Conservation (phyloP, 208 protist species). For the Phytomonas sp. region DNA sequence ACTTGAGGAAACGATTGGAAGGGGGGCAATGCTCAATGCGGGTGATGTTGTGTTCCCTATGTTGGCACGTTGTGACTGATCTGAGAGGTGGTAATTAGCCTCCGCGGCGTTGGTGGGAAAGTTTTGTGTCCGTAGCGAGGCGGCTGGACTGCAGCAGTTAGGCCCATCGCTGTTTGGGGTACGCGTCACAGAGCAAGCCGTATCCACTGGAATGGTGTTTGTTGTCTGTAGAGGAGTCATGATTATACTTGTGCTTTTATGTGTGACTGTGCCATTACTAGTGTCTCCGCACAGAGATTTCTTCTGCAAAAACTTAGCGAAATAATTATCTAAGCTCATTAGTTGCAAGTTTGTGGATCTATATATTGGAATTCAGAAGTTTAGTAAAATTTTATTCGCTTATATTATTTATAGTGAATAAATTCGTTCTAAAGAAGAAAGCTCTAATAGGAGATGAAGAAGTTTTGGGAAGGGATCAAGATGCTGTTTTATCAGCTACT, state of each 20-base stretch:
- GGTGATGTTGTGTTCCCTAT: neutral
- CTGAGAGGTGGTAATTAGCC: neutral
- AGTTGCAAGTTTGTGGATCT: neutral
- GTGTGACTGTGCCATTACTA: neutral
- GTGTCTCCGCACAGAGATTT: neutral
- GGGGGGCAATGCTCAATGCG: neutral
- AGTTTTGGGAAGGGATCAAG: neutral
- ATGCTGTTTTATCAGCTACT: neutral
- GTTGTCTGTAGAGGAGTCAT: neutral
- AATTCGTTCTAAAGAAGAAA: neutral
- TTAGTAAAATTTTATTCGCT: slow-evolving; percentile 1
- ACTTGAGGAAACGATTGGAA: neutral
- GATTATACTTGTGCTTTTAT: neutral
- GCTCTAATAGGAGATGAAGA: neutral
- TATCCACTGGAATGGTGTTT: neutral
- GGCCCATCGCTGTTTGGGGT: neutral
- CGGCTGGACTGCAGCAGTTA: neutral
- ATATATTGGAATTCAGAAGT: slow-evolving; percentile 6
- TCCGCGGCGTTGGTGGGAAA: neutral
- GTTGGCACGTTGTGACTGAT: neutral
- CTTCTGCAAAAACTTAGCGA: slow-evolving; percentile 32
- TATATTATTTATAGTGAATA: neutral
- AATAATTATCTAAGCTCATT: slow-evolving; percentile 60
- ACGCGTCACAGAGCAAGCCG: neutral
- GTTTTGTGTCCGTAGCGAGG: neutral